Evolutionary conservation across 208 protist genomes (phyloP).

Genomic region (Leishmania tropica): DNA sequence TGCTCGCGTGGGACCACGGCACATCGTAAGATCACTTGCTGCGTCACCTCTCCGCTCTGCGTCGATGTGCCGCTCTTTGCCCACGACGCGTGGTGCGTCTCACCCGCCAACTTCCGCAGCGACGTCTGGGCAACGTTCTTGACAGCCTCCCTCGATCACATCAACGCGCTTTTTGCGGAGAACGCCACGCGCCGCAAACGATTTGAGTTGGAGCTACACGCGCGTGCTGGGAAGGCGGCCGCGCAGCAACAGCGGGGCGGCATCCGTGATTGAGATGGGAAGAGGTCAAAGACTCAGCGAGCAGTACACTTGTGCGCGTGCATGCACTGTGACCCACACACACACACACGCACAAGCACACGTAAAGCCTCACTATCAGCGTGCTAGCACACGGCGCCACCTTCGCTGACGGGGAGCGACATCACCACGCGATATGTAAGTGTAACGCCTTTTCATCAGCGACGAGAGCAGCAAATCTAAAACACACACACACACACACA

Average conservation of each 20-base stretch:
- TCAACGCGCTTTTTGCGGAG: conserved; percentile 66
- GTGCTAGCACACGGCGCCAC: neutral
- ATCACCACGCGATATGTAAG: neutral
- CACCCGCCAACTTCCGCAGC: conserved; percentile 17
- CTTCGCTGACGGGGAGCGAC: neutral
- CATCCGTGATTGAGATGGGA: neutral
- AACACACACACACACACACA: neutral
- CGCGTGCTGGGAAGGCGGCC: neutral
- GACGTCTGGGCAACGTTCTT: conserved; percentile 44
- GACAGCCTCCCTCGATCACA: conserved; percentile 36
- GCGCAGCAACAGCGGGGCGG: neutral
- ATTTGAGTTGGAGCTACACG: conserved; percentile 31
- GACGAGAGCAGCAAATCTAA: neutral
- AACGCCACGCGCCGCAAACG: conserved; percentile 58
- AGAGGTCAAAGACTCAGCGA: neutral
- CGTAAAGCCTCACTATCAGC: neutral
- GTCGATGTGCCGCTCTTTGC: conserved; percentile 67
- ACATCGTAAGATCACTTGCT: conserved; percentile 77
- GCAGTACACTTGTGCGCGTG: neutral
- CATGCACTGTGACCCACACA: neutral
- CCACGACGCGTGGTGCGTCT: conserved; percentile 49
- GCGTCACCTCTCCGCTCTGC: conserved; percentile 72
- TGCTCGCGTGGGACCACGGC: conserved; percentile 57
- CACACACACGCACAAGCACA: conserved; percentile 10
- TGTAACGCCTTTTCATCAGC: neutral